These are phyloP conservation scores for Macrophomina phaseolina DNA, from an alignment of 2,329 filamentous ascomycete genomes.

Conservation along the genomic window DNA sequence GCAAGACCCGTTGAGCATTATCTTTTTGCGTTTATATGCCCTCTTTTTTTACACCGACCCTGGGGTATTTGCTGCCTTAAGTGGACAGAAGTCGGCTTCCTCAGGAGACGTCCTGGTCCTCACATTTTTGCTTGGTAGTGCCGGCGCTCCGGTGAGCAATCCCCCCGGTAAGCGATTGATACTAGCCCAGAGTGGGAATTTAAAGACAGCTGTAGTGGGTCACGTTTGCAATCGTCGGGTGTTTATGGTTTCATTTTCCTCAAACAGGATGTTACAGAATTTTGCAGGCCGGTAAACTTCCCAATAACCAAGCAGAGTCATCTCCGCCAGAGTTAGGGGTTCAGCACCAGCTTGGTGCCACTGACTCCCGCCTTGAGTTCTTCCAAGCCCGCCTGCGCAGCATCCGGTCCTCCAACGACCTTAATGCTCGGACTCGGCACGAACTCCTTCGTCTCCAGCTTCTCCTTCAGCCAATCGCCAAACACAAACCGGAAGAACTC, in stretches of 20 bases:
- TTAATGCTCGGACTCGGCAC: constrained; percentile 33
- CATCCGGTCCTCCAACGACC: constrained; percentile 33
- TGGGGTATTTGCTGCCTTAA: background rate
- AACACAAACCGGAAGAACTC: constrained; percentile 31
- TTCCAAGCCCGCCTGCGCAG: constrained; percentile 32
- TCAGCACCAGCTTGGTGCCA: constrained; percentile 34
- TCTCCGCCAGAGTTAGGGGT: constrained; percentile 34
- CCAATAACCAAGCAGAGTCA: too few relatives aligned
- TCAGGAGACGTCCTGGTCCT: constrained; percentile 34
- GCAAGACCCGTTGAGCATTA: constrained; percentile 1
- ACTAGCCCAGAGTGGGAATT: background rate
- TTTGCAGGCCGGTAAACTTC: too few relatives aligned
- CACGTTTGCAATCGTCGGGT: too few relatives aligned
- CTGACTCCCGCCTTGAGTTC: constrained; percentile 33
- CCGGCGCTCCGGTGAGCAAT: background rate
- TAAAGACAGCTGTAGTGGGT: background rate
- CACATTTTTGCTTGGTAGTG: background rate
- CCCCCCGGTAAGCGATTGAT: background rate
- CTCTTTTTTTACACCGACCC: background rate
- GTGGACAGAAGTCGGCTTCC: background rate
- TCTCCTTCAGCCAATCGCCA: constrained; percentile 33
- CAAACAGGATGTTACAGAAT: background rate
- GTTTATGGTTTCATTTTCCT: too few relatives aligned
- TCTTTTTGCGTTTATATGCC: background rate
- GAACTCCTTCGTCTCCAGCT: constrained; percentile 32